phyloP scores from a whole-genome alignment of 2,329 filamentous ascomycete species.

The Dothistroma pini region DNA sequence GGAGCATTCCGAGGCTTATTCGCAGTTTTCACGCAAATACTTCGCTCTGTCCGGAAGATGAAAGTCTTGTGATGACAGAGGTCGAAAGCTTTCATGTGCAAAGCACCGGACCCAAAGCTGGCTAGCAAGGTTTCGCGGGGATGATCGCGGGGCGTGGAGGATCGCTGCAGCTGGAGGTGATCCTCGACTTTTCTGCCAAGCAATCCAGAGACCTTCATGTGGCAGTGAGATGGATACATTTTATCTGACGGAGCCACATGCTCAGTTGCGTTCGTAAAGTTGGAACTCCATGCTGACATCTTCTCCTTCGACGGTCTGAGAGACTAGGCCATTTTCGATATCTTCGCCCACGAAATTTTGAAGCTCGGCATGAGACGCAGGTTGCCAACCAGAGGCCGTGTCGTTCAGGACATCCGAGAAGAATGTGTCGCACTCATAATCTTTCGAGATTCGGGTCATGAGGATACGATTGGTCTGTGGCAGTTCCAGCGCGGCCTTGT shows the following conservation, averaged over 20 bases:
- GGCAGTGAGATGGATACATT: neutral
- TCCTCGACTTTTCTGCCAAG: neutral
- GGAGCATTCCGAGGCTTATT: neutral
- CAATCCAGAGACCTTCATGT: neutral
- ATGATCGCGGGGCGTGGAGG: constrained; percentile 1
- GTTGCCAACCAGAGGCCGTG: constrained; percentile 50
- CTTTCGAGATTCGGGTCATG: constrained; percentile 63
- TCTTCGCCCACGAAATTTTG: constrained; percentile 64
- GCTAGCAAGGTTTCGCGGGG: constrained; percentile 11
- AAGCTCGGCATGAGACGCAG: constrained; percentile 51
- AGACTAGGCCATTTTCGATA: constrained; percentile 53
- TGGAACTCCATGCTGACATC: constrained; percentile 30
- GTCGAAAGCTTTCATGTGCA: constrained; percentile 14
- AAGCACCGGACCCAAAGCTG: neutral
- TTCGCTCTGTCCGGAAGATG: constrained; percentile 5
- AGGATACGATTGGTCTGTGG: constrained; percentile 60
- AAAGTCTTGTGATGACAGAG: constrained; percentile 4
- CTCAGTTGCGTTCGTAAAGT: constrained; percentile 28
- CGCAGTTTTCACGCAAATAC: neutral
- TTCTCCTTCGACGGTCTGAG: constrained; percentile 54
- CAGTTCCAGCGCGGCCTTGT: constrained; percentile 63
- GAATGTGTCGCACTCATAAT: constrained; percentile 73
- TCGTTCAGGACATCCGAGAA: constrained; percentile 61
- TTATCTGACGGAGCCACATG: neutral
- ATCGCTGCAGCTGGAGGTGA: neutral